These are phyloP conservation scores for Fomitopsis schrenkii DNA, from an alignment of 1,284 basidiomycete species.

Conservation along the genomic window DNA sequence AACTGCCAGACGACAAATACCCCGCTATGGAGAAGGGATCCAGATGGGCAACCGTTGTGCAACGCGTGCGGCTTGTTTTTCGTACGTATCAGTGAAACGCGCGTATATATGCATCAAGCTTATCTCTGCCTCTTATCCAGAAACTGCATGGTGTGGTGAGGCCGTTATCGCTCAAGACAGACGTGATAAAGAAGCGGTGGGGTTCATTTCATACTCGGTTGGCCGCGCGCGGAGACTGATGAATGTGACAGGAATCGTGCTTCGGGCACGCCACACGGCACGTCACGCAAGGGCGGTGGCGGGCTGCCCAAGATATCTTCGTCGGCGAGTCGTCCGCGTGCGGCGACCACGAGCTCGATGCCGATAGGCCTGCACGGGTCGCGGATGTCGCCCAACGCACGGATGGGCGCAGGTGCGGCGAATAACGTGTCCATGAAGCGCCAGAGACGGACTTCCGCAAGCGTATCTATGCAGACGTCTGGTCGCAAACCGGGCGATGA, in stretches of 20 bases:
- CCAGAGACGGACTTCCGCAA: slow-evolving; percentile 70
- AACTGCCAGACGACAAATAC: slow-evolving; percentile 97
- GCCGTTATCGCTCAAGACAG: slow-evolving; percentile 92
- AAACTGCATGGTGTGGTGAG: slow-evolving; percentile 95
- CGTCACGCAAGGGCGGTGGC: slow-evolving; percentile 55
- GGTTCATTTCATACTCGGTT: slow-evolving; percentile 20
- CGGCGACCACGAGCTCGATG: slow-evolving; percentile 57
- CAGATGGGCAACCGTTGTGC: slow-evolving; percentile 92
- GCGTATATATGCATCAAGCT: slow-evolving; percentile 3
- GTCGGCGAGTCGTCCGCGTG: slow-evolving; percentile 59
- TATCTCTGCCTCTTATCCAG: slow-evolving; percentile 35
- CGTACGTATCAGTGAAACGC: slow-evolving; percentile 46
- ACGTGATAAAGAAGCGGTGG: slow-evolving; percentile 96
- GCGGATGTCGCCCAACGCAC: slow-evolving; percentile 33
- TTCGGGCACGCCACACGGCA: slow-evolving; percentile 62
- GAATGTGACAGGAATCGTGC: slow-evolving; percentile 62
- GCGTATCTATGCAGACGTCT: slow-evolving; percentile 33
- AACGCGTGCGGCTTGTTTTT: slow-evolving; percentile 91
- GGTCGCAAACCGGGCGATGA: slow-evolving; percentile 32
- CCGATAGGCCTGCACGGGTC: slow-evolving; percentile 40
- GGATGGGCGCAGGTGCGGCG: slow-evolving; percentile 26
- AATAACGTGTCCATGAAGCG: slow-evolving; percentile 63
- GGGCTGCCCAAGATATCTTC: slow-evolving; percentile 68
- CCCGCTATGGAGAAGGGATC: slow-evolving; percentile 92
- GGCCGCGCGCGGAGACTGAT: neutral